These are phyloP conservation scores for Citrus hindsii DNA, from an alignment of 345 rosid species.

Conservation along the genomic window DNA sequence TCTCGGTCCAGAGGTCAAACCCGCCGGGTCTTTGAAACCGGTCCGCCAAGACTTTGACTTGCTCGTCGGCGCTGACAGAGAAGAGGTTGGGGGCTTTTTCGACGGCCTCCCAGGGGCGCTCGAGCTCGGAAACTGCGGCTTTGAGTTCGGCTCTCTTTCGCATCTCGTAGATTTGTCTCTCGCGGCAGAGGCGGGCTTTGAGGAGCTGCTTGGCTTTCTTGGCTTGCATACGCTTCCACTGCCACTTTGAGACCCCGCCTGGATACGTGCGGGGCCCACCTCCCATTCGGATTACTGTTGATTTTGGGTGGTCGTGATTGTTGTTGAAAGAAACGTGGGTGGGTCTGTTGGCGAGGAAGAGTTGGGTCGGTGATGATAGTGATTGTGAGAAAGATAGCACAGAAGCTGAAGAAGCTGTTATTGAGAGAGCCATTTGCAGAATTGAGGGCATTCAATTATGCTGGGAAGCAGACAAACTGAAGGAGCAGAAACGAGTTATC, in stretches of 20 bases:
- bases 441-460: conserved; percentile 19
- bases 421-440: conserved; percentile 25
- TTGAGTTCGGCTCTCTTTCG: conserved; percentile 88
- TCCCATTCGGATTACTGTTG: conserved; percentile 71
- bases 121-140: conserved; percentile 83
- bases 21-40: conserved; percentile 91
- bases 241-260: conserved; percentile 90
- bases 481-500: background rate
- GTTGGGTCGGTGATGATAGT: conserved; percentile 22
- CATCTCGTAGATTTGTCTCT: conserved; percentile 90
- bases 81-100: conserved; percentile 63
- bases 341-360: conserved; percentile 29
- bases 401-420: conserved; percentile 8
- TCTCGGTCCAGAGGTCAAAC: conserved; percentile 73
- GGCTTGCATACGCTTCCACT: conserved; percentile 92
- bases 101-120: conserved; percentile 84
- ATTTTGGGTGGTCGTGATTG: background rate
- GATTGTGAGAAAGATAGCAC: conserved; percentile 43
- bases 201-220: conserved; percentile 87
- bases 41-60: conserved; percentile 81
- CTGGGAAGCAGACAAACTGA: background rate
- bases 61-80: conserved; percentile 79
- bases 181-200: conserved; percentile 68
- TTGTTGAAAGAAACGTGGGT: conserved; percentile 26
- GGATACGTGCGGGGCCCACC: conserved; percentile 86